Conservation (phyloP, 495 filamentous ascomycete genomes). For the Rostrohypoxylon terebratum region DNA sequence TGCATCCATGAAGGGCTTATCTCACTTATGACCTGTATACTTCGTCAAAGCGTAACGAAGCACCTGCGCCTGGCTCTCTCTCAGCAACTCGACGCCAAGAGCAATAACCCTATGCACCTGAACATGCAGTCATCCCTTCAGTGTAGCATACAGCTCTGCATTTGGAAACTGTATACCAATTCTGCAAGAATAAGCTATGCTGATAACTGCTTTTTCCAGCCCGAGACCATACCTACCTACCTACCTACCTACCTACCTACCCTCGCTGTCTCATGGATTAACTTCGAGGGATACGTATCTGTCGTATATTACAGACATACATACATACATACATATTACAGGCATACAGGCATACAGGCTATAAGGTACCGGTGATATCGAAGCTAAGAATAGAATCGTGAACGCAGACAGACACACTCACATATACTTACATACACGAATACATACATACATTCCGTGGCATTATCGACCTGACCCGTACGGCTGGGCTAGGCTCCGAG, state of each 20-base stretch:
- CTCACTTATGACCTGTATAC: slow-evolving; percentile 39
- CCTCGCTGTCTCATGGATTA: slow-evolving; percentile 21
- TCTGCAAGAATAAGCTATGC: slow-evolving; percentile 7
- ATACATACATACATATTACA: slow-evolving; percentile 7
- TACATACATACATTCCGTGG: background rate
- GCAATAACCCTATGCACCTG: slow-evolving; percentile 25
- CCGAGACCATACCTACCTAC: slow-evolving; percentile 37
- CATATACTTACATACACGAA: background rate
- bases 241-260: too few relatives aligned
- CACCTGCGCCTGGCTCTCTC: slow-evolving; percentile 26
- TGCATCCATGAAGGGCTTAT: slow-evolving; percentile 28
- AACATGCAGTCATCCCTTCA: slow-evolving; percentile 44
- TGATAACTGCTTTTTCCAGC: slow-evolving; percentile 22
- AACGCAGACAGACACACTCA: background rate
- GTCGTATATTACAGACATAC: slow-evolving; percentile 9
- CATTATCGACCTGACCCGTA: slow-evolving; percentile 28
- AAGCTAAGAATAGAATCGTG: slow-evolving; percentile 37
- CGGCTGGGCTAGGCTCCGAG: slow-evolving; percentile 36
- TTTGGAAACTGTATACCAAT: slow-evolving; percentile 30
- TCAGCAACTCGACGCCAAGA: slow-evolving; percentile 13
- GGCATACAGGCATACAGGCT: slow-evolving; percentile 11
- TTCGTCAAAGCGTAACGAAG: slow-evolving; percentile 16
- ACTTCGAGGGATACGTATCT: slow-evolving; percentile 19
- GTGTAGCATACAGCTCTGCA: slow-evolving; percentile 39
- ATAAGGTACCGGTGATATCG: slow-evolving; percentile 5